A percentile compares a stretch with the other conserved stretches of the same genome.
These are phyloP conservation scores for Dacryopinax primogenitus DNA, from an alignment of 768 basidiomycete genomes.

Conservation along the genomic window DNA sequence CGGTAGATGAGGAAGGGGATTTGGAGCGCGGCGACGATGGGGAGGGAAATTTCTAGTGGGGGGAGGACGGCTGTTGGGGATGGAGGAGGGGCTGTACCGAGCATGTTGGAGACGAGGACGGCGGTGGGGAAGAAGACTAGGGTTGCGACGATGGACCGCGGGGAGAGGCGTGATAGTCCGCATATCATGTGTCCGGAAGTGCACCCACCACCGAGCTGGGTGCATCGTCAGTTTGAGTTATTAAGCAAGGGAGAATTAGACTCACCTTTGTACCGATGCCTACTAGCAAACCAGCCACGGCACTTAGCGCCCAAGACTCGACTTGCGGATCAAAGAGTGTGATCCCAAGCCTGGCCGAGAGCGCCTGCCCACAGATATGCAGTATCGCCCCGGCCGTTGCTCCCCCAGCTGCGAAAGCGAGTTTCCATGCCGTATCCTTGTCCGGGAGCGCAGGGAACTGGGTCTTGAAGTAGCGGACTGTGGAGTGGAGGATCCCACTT, in stretches of 20 bases:
- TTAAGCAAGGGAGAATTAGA: background rate
- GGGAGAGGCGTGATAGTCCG: slow-evolving; percentile 27
- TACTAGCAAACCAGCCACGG: slow-evolving; percentile 23
- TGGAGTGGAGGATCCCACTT: slow-evolving; percentile 23
- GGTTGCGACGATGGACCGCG: slow-evolving; percentile 26
- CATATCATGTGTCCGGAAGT: slow-evolving; percentile 30
- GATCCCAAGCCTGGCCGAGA: slow-evolving; percentile 14
- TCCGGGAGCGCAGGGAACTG: background rate
- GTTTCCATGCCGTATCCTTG: background rate
- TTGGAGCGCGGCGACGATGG: background rate
- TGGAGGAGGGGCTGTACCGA: slow-evolving; percentile 4
- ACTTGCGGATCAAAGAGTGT: background rate
- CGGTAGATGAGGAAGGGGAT: background rate
- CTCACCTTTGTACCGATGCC: slow-evolving; percentile 29
- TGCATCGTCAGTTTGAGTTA: background rate
- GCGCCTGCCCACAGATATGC: slow-evolving; percentile 17
- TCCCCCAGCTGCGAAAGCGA: slow-evolving; percentile 15
- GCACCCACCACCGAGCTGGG: slow-evolving; percentile 27
- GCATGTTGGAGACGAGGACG: slow-evolving; percentile 20
- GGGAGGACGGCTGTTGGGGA: background rate
- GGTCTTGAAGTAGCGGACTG: slow-evolving; percentile 6
- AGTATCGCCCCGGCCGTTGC: slow-evolving; percentile 19
- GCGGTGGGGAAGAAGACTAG: slow-evolving; percentile 22
- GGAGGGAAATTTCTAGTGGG: background rate
- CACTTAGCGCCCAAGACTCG: background rate